Evolutionary conservation across 257 asterid species (phyloP).

Genomic region (Nyctanthes arbortristis): DNA sequence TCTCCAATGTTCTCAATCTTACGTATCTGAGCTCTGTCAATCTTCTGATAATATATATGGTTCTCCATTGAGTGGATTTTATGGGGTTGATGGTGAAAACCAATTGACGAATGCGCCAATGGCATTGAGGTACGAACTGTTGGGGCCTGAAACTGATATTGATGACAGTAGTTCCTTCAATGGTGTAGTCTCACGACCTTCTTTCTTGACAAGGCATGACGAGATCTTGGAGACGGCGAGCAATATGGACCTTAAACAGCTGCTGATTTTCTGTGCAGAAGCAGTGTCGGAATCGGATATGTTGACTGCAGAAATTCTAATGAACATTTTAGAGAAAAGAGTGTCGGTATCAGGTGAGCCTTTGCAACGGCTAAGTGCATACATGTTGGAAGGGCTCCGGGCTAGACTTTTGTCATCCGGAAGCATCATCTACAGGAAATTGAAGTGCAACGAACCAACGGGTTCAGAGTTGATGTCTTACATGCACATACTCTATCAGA

Average conservation of each 20-base stretch:
- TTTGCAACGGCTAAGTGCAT: conserved; percentile 76
- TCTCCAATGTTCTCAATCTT: conserved; percentile 75
- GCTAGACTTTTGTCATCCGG: conserved; percentile 81
- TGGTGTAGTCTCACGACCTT: conserved; percentile 39
- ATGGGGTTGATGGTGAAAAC: conserved; percentile 65
- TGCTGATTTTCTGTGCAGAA: conserved; percentile 75
- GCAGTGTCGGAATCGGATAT: conserved; percentile 61
- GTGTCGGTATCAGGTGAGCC: conserved; percentile 95
- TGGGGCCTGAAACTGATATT: conserved; percentile 70
- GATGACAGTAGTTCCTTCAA: conserved; percentile 70
- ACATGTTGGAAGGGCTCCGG: conserved; percentile 88
- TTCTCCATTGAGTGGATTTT: conserved; percentile 84
- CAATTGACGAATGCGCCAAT: conserved; percentile 59
- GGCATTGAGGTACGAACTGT: conserved; percentile 64
- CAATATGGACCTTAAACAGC: conserved; percentile 64
- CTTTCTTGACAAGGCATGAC: conserved; percentile 53
- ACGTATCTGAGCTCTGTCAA: conserved; percentile 54
- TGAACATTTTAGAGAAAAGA: conserved; percentile 62
- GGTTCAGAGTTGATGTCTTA: conserved; percentile 80
- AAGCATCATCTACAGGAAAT: conserved; percentile 78
- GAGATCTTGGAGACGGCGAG: conserved; percentile 68
- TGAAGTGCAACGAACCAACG: conserved; percentile 87
- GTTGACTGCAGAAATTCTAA: conserved; percentile 60
- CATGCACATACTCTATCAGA: conserved; percentile 72
- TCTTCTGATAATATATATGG: conserved; percentile 62